Base-by-base conservation (phyloP, 2,329 filamentous ascomycete species). In the Cadophora sp. region DNA sequence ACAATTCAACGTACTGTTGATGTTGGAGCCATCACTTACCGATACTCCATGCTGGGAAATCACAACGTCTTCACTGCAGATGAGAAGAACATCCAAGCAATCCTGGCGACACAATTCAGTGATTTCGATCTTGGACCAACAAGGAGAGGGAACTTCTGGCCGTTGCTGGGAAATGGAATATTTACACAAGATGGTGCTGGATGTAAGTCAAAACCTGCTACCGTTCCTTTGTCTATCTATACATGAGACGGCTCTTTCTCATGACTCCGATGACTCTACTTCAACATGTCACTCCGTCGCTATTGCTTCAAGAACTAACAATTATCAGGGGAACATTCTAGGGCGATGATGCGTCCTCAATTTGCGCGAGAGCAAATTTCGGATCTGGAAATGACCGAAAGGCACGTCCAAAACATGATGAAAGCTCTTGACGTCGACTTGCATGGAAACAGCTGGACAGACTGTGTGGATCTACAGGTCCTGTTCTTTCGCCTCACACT, bases 371-470 rank as follows among this genome's bases (percentile, higher is more conserved):
- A 85, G 66, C 83, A 87, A 75, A 80, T 87, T 50, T 87, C 88
- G 43, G 91, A 95, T 75, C 81, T 95, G 41, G 83, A 88, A 39
- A 86, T 90, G 65, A 89, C 93, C 70, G 91, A 94, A 75, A 81
- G 82, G 20, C 91, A 95, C 77, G 83, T 92, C 2, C 80, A 85
- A 64, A 83, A 87, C 53, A 65, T 80, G 84, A 63, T 82, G 82
- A 16, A 82, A 91, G n/a, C 87, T 85, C 79, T 89, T 50, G 79
- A 92, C 63, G 77, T 84, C 27, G 80, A 81, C 1, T 82, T 92
- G 3, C 85, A 87, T 0, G 76, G 73, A 3, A 81, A 88, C 71
- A 83, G 85, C 60, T 78, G 78, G 24, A 80, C 79, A 1, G 0
- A 78, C 70, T 65, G 76, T 74, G 80, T 92, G 22, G 88, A 93